Base-by-base conservation (phyloP, 192 early-diverging fungal species). In the Gonapodya prolifera region DNA sequence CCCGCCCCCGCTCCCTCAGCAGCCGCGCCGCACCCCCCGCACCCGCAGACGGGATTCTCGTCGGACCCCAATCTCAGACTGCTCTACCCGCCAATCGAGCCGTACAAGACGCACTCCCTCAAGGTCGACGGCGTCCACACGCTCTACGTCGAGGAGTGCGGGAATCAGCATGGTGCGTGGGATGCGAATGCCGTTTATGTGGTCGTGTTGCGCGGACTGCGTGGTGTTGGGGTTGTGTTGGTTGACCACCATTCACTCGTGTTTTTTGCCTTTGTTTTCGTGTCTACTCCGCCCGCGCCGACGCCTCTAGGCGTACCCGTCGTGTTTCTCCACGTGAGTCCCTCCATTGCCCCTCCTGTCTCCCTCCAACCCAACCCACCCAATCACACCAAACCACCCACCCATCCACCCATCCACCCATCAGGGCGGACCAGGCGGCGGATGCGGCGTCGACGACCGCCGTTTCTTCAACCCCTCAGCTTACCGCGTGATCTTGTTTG, bases 341-440 rank as follows among this genome's bases (percentile, higher is more conserved):
- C 45, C 23, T 29, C 36, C 36, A 75, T 75, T 75, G 1, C 33
- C 30, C 36, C 1, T 1, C 32, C 32, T 70, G 32, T 1, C 1
- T 70, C 30, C 32, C 32, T 70, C 32, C 1, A 30, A 70, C 32
- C 32, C 32, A 70, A 70, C 32, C 30, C 32, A 70, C 32, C 30
- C 32, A 31, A 32, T 75, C n/a, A 61, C 45, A 23, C 45, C 8
- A 61, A 16, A 61, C 45, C 45, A 16, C 2, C 30, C 31, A 33
- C 35, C 35, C 32, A 34, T 61, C 75, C 75, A 23, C 69, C 23
- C 75, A 30, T 69, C 31, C 18, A 30, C 71, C 71, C 18, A 29
- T 73, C 71, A 88, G 79, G 86, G 87, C 31, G 91, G 90, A 17
- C 91, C 89, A 1, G 91, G 91, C 36, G 91, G 91, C 30, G 91